A percentile compares a stretch with the other conserved stretches of the same genome.
Conservation (phyloP, 2,329 filamentous ascomycete species). For the Boeremia exigua region DNA sequence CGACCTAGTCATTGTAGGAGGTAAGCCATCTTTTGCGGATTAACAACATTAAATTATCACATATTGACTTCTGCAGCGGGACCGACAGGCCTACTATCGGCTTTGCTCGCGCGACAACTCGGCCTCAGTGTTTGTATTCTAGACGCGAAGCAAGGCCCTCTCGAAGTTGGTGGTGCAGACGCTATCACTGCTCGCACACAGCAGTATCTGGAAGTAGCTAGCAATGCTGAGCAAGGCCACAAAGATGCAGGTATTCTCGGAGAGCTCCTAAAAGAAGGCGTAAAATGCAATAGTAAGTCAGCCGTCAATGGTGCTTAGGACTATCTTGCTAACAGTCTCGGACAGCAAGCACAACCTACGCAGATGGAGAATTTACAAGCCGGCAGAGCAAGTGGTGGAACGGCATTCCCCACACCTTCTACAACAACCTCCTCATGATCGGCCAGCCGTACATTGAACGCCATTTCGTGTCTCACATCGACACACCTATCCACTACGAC, state of each 20-base stretch:
- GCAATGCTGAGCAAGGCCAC: conserved; percentile 43
- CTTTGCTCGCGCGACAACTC: conserved; percentile 52
- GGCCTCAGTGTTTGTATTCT: conserved; percentile 52
- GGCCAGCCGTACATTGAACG: conserved; percentile 57
- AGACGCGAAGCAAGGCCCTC: conserved; percentile 46
- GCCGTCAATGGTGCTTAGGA: background rate
- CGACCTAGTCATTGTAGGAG: conserved; percentile 25
- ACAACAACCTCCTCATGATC: conserved; percentile 60
- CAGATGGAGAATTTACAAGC: conserved; percentile 55
- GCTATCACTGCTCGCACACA: conserved; percentile 59
- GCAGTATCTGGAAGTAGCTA: conserved; percentile 56
- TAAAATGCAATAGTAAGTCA: conserved; percentile 57
- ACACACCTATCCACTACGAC: conserved; percentile 45
- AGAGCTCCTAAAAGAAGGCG: conserved; percentile 51
- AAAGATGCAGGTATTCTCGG: conserved; percentile 15
- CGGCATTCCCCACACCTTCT: conserved; percentile 52
- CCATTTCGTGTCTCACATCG: conserved; percentile 47
- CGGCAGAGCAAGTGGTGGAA: conserved; percentile 59
- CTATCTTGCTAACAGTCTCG: background rate
- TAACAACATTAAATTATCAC: too few relatives aligned
- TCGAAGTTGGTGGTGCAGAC: conserved; percentile 56
- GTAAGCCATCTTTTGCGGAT: conserved; percentile 3
- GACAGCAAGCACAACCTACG: conserved; percentile 56
- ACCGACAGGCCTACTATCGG: conserved; percentile 56
- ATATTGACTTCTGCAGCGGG: conserved; percentile 44